Evolutionary conservation across 192 early-diverging fungal genomes (phyloP).

Genomic region (Cladochytrium replicatum): DNA sequence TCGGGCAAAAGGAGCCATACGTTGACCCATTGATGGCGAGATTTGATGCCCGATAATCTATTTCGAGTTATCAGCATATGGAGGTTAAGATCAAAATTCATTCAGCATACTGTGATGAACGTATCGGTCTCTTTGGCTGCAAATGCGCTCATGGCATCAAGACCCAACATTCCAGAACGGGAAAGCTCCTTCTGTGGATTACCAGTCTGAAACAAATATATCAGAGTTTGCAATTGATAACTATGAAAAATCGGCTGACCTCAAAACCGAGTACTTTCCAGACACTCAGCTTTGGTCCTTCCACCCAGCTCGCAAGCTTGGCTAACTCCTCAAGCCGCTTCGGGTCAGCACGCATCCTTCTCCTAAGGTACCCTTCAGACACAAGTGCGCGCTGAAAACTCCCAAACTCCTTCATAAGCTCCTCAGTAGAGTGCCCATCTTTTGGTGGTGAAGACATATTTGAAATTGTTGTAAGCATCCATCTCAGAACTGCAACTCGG

Average conservation of each 20-base stretch:
- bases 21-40: slow-evolving; percentile 27
- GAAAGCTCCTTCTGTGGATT: slow-evolving; percentile 49
- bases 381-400: slow-evolving; percentile 59
- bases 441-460: too few relatives aligned
- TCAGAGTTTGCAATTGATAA: not conserved
- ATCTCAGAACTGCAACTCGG: slow-evolving; percentile 32
- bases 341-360: slow-evolving; percentile 35
- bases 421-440: slow-evolving; percentile 44
- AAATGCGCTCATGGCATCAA: slow-evolving; percentile 53
- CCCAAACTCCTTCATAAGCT: slow-evolving; percentile 45
- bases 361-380: slow-evolving; percentile 40
- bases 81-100: slow-evolving; percentile 1
- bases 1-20: slow-evolving; percentile 49
- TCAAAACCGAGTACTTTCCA: slow-evolving; percentile 61
- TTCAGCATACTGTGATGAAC: slow-evolving; percentile 9
- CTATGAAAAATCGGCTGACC: slow-evolving; percentile 23
- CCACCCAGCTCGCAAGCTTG: slow-evolving; percentile 31
- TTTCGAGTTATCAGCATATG: not conserved
- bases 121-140: slow-evolving; percentile 28
- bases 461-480: too few relatives aligned
- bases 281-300: slow-evolving; percentile 29
- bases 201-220: slow-evolving; percentile 35
- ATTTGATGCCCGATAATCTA: slow-evolving; percentile 38
- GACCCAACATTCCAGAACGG: slow-evolving; percentile 51
- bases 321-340: slow-evolving; percentile 46